Percentiles rank a stretch among this genome's conserved stretches.
phyloP scores from a whole-genome alignment of 306 rosid species.

The Fragaria nilgerrensis region DNA sequence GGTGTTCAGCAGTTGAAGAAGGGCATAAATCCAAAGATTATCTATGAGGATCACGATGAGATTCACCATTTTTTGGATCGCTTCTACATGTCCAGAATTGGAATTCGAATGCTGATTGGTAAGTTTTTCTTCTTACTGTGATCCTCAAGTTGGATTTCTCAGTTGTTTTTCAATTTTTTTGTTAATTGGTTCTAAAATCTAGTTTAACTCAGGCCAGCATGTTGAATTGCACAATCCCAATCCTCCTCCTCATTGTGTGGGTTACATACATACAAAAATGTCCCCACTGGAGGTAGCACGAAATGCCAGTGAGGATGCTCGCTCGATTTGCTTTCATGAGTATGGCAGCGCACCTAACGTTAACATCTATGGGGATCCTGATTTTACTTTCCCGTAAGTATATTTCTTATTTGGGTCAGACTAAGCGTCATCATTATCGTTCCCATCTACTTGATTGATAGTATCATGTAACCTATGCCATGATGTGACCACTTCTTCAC shows the following conservation, averaged over 20 bases:
- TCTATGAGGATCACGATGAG: constrained; percentile 59
- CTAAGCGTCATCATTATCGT: constrained; percentile 12
- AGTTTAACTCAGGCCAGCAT: constrained; percentile 76
- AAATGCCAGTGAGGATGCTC: constrained; percentile 86
- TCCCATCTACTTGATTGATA: neutral
- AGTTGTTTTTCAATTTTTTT: neutral
- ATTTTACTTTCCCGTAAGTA: constrained; percentile 91
- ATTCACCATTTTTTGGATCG: constrained; percentile 93
- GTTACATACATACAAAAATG: constrained; percentile 89
- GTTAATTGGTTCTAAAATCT: constrained; percentile 19
- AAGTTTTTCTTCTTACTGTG: constrained; percentile 26
- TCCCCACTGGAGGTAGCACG: constrained; percentile 78
- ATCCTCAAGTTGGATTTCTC: constrained; percentile 13
- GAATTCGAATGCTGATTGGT: constrained; percentile 99
- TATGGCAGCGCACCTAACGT: constrained; percentile 84
- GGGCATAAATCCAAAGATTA: constrained; percentile 46
- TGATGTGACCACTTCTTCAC: neutral
- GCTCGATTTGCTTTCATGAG: constrained; percentile 72
- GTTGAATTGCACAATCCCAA: constrained; percentile 96
- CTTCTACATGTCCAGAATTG: constrained; percentile 96
- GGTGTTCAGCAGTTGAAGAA: constrained; percentile 98
- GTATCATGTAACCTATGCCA: neutral
- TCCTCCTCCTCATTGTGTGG: constrained; percentile 73
- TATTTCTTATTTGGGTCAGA: constrained; percentile 15
- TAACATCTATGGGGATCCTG: constrained; percentile 74